phyloP scores from a whole-genome alignment of 2,329 filamentous ascomycete species.

The Camillea tinctor region DNA sequence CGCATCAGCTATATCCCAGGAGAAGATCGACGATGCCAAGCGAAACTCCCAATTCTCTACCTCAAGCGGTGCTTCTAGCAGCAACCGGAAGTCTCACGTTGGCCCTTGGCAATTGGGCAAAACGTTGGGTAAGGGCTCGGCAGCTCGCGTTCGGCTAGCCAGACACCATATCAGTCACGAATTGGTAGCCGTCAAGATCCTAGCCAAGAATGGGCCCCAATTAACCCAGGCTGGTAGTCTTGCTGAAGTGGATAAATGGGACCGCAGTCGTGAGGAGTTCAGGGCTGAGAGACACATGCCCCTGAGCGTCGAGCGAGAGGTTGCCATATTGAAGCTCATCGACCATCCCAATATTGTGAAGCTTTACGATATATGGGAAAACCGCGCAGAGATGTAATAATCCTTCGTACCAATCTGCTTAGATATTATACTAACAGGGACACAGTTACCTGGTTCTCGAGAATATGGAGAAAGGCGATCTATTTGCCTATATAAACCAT shows the following conservation, averaged over 20 bases:
- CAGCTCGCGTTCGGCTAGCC: conserved; percentile 82
- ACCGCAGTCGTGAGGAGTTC: conserved; percentile 54
- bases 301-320: conserved; percentile 87
- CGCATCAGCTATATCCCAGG: conserved; percentile 6
- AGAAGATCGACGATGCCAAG: conserved; percentile 17
- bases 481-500: conserved; percentile 82
- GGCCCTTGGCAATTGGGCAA: conserved; percentile 92
- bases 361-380: conserved; percentile 97
- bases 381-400: conserved; percentile 85
- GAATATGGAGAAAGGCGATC: conserved; percentile 75
- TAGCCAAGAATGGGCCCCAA: conserved; percentile 77
- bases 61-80: conserved; percentile 32
- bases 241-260: conserved; percentile 75
- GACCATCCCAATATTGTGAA: conserved; percentile 94
- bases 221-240: conserved; percentile 84
- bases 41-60: conserved; percentile 28
- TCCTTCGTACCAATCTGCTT: not conserved
- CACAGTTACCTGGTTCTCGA: conserved; percentile 89
- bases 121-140: conserved; percentile 86
- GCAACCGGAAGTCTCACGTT: conserved; percentile 68
- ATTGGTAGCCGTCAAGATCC: conserved; percentile 90
- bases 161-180: conserved; percentile 77
- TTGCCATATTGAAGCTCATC: conserved; percentile 95
- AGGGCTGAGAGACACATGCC: conserved; percentile 72
- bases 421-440: conserved; percentile 24